Evolutionary conservation across 331 rosid genomes (phyloP).

Genomic region (Rosa hybrid): DNA sequence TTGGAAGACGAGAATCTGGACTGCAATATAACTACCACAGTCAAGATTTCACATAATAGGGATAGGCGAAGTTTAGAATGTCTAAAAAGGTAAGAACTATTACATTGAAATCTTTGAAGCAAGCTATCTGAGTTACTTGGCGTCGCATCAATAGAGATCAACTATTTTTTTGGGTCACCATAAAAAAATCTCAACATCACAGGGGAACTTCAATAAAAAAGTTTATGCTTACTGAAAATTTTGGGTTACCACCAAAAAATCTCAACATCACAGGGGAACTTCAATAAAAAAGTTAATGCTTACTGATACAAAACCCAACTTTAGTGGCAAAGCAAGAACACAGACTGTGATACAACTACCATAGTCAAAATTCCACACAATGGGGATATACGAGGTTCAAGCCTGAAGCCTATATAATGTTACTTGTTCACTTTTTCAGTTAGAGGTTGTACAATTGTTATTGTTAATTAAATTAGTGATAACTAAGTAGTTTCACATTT

Average conservation of each 20-base stretch:
- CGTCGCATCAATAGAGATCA: not conserved
- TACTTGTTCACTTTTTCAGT: not conserved
- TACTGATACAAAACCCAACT: not conserved
- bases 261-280: not conserved
- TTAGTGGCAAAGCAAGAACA: not conserved
- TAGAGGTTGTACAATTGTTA: not conserved
- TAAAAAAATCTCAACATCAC: not conserved
- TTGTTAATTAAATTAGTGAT: not conserved
- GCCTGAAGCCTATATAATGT: not conserved
- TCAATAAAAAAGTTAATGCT: not conserved
- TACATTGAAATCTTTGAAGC: not conserved
- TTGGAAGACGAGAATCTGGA: not conserved
- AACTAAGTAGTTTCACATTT: not conserved
- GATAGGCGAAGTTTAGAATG: not conserved
- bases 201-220: not conserved
- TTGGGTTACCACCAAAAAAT: not conserved
- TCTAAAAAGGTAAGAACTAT: not conserved
- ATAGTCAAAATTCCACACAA: not conserved
- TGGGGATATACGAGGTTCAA: not conserved
- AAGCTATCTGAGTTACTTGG: not conserved
- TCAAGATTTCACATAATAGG: not conserved
- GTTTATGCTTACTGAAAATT: not conserved
- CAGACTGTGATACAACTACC: not conserved
- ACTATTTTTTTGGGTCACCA: not conserved
- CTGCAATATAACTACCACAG: not conserved